These are phyloP conservation scores for Stipa capillata DNA, from an alignment of 176 grass and related monocot species.

Conservation along the genomic window DNA sequence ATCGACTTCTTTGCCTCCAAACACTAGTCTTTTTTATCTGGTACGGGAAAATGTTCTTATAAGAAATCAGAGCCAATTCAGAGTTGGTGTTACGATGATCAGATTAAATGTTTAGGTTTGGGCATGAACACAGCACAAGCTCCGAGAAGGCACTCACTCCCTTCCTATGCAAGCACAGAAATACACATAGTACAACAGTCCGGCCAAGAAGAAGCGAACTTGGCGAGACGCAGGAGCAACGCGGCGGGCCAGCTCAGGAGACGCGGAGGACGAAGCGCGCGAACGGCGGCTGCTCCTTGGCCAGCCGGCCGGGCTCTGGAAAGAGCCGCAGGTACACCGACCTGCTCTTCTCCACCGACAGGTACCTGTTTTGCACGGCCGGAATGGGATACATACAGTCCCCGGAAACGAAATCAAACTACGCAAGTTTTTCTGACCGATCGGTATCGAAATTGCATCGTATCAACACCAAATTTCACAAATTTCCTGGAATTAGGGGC, in stretches of 20 bases:
- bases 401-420: background rate
- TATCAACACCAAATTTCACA: background rate
- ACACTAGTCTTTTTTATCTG: background rate
- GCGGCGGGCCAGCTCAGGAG: slow-evolving; percentile 50
- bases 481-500: background rate
- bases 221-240: slow-evolving; percentile 50
- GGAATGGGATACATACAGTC: background rate
- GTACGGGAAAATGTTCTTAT: background rate
- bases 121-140: background rate
- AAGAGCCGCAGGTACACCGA: slow-evolving; percentile 65
- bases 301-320: slow-evolving; percentile 67
- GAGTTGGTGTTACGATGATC: background rate
- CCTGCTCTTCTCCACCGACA: slow-evolving; percentile 77
- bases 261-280: slow-evolving; percentile 76
- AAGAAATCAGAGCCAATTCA: background rate
- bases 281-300: slow-evolving; percentile 77
- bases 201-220: slow-evolving; percentile 22
- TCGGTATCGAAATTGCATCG: background rate
- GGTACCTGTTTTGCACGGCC: slow-evolving; percentile 32
- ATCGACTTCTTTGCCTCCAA: background rate
- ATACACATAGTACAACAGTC: background rate
- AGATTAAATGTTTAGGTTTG: background rate
- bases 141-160: background rate
- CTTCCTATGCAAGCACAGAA: background rate
- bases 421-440: background rate